Conservation (phyloP, 2,329 filamentous ascomycete species). For the Aureobasidium sp. region DNA sequence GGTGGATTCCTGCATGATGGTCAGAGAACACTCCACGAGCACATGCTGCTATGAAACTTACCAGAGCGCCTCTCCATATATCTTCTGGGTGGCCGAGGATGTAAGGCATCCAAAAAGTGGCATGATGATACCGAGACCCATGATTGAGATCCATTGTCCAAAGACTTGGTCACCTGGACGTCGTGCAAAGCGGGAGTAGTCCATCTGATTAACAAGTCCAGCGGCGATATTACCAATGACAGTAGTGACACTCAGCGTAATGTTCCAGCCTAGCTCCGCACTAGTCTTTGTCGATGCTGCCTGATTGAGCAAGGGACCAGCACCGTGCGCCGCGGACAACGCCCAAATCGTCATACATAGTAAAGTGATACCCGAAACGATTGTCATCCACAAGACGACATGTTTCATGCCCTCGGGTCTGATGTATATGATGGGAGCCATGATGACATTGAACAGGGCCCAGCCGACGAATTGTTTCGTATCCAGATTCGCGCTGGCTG, state of each 20-base stretch:
- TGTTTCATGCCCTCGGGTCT: constrained; percentile 36
- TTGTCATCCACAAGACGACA: constrained; percentile 37
- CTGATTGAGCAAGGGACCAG: constrained; percentile 28
- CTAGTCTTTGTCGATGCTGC: constrained; percentile 21
- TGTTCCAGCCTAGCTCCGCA: constrained; percentile 33
- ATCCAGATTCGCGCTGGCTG: constrained; percentile 38
- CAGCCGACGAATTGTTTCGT: constrained; percentile 40
- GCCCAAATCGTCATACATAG: constrained; percentile 23
- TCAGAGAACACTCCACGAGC: not conserved
- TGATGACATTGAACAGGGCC: constrained; percentile 39
- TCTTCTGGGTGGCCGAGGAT: constrained; percentile 47
- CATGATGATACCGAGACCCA: constrained; percentile 40
- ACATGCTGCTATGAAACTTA: constrained; percentile 19
- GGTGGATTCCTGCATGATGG: constrained; percentile 30
- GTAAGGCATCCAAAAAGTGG: constrained; percentile 25
- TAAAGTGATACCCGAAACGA: constrained; percentile 43
- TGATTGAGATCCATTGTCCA: constrained; percentile 40
- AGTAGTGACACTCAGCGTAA: constrained; percentile 35
- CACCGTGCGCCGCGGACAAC: constrained; percentile 46
- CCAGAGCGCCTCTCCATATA: constrained; percentile 45
- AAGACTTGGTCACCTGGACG: constrained; percentile 38
- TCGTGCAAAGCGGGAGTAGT: constrained; percentile 28
- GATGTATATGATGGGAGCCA: constrained; percentile 40
- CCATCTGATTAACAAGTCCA: constrained; percentile 39
- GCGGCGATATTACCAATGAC: constrained; percentile 39